Base-by-base conservation (phyloP, 345 rosid genomes). In the Pseudoturritis turrita region DNA sequence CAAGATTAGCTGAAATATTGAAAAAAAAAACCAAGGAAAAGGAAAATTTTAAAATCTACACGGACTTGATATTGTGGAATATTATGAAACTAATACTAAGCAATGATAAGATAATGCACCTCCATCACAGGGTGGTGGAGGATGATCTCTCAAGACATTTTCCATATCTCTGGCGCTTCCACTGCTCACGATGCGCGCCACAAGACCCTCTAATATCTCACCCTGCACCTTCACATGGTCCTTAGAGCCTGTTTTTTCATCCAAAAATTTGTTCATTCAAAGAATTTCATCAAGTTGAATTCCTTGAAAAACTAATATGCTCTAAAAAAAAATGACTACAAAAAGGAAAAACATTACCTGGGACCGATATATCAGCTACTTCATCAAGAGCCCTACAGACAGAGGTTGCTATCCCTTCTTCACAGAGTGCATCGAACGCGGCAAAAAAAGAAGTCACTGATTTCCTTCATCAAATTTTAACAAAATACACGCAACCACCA, bases 121-220 rank as follows among this genome's bases (percentile, higher is more conserved):
- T 84, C 90, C 90, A 36, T 85, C 90, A 54, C 60, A 64, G 36
- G 87, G 86, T 25, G 87, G 86, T 31, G 81, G 78, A 76, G 91
- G 96, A 77, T 76, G 81, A 72, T 88, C 88, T 74, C 58, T 83
- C 78, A 91, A 81, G 63, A 91, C 86, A 57, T 84, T 85, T 72
- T 88, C 91, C 85, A 94, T 84, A 60, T 88, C 91, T 72, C 83
- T 85, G 78, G 82, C 75, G 71, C 97, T 91, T 70, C 84, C 87
- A 78, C 77, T 87, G 78, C 89, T 83, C 33, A 91, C 96, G 43
- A 91, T 79, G 71, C 97, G 99, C 54, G 97, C 99, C 70, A 94
- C 99, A n/a, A 94, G 93, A 63, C 99, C 99, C 86, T 94, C 99
- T 49, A 91, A 74, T 68, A 94, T 94, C 83, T 94, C 97, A 72